These are phyloP conservation scores for Pestalotiopsis sp. DNA, from an alignment of 2,329 filamentous ascomycete genomes.

Conservation along the genomic window DNA sequence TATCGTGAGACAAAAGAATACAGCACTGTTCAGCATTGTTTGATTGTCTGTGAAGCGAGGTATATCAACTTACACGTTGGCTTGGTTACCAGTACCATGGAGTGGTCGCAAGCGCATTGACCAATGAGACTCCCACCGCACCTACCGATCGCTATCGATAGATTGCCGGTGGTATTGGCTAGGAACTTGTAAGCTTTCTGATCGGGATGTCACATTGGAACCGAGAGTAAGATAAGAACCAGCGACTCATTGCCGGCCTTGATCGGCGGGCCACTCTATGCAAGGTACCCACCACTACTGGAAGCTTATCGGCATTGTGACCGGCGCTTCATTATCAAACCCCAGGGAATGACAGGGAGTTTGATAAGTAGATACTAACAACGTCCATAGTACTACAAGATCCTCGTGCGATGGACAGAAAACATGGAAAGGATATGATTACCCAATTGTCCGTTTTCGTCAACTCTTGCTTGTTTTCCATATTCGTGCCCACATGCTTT, in stretches of 20 bases:
- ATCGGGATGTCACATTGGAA: background rate
- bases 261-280: background rate
- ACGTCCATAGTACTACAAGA: background rate
- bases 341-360: background rate
- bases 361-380: background rate
- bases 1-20: background rate
- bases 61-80: background rate
- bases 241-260: background rate
- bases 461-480: background rate
- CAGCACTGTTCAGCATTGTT: background rate
- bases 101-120: background rate
- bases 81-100: background rate
- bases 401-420: too few relatives aligned
- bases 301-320: background rate
- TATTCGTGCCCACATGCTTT: background rate
- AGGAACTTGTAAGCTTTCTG: background rate
- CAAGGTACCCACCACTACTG: background rate
- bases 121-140: background rate
- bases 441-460: background rate
- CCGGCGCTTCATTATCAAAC: background rate
- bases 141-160: background rate
- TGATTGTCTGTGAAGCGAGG: background rate
- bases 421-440: too few relatives aligned
- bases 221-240: background rate
- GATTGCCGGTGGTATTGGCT: background rate